phyloP scores from a whole-genome alignment of 306 rosid genomes.

The Betula pendula region DNA sequence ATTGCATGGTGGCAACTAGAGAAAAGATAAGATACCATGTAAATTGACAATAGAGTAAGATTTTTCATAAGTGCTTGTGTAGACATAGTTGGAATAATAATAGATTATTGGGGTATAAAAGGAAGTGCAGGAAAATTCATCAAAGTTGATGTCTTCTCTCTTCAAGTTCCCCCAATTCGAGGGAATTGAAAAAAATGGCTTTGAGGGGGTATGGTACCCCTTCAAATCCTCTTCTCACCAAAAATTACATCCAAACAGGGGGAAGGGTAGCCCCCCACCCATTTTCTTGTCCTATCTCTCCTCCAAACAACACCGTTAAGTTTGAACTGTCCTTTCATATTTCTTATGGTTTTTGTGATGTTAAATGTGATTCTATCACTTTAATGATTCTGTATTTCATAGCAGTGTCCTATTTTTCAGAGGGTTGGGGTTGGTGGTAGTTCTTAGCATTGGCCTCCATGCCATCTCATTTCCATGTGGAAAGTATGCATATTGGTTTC shows the following conservation, averaged over 20 bases:
- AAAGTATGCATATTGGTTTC: not conserved
- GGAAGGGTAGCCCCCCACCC: not conserved
- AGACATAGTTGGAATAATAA: not conserved
- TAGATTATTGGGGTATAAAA: not conserved
- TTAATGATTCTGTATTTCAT: not conserved
- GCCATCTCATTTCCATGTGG: not conserved
- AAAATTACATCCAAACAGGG: not conserved
- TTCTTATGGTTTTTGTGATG: not conserved
- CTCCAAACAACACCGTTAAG: too few species aligned
- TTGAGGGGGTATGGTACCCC: not conserved
- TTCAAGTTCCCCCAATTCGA: not conserved
- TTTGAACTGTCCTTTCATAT: not conserved
- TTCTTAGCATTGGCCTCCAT: not conserved
- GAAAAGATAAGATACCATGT: not conserved
- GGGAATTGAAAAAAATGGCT: not conserved
- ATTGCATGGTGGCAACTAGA: not conserved
- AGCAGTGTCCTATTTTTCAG: not conserved
- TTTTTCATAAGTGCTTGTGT: not conserved
- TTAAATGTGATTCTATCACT: not conserved
- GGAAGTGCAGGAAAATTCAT: not conserved
- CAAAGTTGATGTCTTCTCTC: not conserved
- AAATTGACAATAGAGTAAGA: too few species aligned
- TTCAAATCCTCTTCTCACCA: too few species aligned
- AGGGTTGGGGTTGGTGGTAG: not conserved
- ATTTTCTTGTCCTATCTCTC: too few species aligned